Evolutionary conservation across 129 eudicot genomes (phyloP).

Genomic region (Flaveria trinervia): DNA sequence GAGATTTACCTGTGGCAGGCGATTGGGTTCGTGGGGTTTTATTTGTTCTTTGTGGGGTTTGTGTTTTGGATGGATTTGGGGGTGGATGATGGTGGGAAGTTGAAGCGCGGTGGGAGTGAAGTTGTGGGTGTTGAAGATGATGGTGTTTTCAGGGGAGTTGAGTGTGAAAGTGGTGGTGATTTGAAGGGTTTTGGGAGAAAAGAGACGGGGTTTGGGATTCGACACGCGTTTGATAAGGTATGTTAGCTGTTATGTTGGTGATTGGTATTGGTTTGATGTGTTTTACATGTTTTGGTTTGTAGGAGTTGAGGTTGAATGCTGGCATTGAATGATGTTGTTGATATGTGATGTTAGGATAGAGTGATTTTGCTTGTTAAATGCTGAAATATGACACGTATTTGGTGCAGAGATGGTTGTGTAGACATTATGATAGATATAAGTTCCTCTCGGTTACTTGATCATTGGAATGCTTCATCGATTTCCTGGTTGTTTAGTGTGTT

Average conservation of each 20-base stretch:
- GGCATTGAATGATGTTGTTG: not conserved
- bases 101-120: slow-evolving; percentile 29
- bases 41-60: slow-evolving; percentile 82
- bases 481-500: slow-evolving; percentile 6
- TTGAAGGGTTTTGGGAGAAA: slow-evolving; percentile 14
- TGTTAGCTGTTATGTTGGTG: slow-evolving; percentile 16
- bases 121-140: slow-evolving; percentile 25
- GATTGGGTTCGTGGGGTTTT: slow-evolving; percentile 84
- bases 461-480: not conserved
- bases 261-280: slow-evolving; percentile 4
- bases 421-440: not conserved
- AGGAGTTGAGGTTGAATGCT: not conserved
- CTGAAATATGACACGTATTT: not conserved
- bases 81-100: slow-evolving; percentile 35
- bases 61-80: slow-evolving; percentile 98
- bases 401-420: not conserved
- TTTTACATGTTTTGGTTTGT: not conserved
- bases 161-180: slow-evolving; percentile 47
- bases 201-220: slow-evolving; percentile 33
- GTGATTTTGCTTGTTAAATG: not conserved
- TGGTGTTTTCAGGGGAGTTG: slow-evolving; percentile 39
- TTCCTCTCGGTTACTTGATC: slow-evolving; percentile 20
- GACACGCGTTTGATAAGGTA: slow-evolving; percentile 54
- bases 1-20: slow-evolving; percentile 94
- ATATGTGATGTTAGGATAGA: not conserved